Conservation (phyloP, 1,284 basidiomycete genomes). For the Anthracocystis panici-leucophaei region DNA sequence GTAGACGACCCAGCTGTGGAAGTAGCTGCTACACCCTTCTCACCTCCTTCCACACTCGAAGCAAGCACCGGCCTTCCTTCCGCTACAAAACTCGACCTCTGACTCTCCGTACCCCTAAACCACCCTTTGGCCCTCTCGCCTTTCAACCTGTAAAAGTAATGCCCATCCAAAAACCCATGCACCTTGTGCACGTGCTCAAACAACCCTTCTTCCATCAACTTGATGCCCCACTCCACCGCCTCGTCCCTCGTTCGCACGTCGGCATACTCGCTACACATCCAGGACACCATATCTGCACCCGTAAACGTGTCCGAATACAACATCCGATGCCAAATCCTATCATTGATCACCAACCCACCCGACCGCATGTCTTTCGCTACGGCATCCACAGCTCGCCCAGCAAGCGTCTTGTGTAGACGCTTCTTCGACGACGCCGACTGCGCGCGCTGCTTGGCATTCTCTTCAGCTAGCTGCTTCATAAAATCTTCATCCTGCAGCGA, state of each 20-base stretch:
- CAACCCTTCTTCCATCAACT: slow-evolving; percentile 57
- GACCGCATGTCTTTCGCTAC: slow-evolving; percentile 62
- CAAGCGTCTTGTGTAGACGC: slow-evolving; percentile 37
- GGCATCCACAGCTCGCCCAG: slow-evolving; percentile 31
- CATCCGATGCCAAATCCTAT: slow-evolving; percentile 67
- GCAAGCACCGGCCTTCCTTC: slow-evolving; percentile 38
- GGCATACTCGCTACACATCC: slow-evolving; percentile 61
- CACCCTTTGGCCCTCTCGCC: slow-evolving; percentile 40
- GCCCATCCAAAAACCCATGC: slow-evolving; percentile 68
- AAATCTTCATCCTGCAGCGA: slow-evolving; percentile 65
- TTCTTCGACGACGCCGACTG: slow-evolving; percentile 43
- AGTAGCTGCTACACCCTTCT: slow-evolving; percentile 2
- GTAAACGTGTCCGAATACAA: slow-evolving; percentile 64
- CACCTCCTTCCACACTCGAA: slow-evolving; percentile 5
- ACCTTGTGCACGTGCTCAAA: slow-evolving; percentile 64
- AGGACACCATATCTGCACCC: slow-evolving; percentile 66
- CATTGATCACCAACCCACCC: slow-evolving; percentile 61
- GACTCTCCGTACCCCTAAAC: slow-evolving; percentile 47
- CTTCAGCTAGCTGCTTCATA: slow-evolving; percentile 58
- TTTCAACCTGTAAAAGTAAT: slow-evolving; percentile 65
- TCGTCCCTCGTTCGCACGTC: slow-evolving; percentile 65
- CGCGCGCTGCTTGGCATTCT: slow-evolving; percentile 47
- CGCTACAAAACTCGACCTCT: slow-evolving; percentile 33
- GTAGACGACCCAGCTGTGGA: slow-evolving; percentile 7
- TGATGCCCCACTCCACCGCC: slow-evolving; percentile 58